These are phyloP conservation scores for Dillenia suffruticosa DNA, from an alignment of 164 flowering plant genomes.

Conservation along the genomic window DNA sequence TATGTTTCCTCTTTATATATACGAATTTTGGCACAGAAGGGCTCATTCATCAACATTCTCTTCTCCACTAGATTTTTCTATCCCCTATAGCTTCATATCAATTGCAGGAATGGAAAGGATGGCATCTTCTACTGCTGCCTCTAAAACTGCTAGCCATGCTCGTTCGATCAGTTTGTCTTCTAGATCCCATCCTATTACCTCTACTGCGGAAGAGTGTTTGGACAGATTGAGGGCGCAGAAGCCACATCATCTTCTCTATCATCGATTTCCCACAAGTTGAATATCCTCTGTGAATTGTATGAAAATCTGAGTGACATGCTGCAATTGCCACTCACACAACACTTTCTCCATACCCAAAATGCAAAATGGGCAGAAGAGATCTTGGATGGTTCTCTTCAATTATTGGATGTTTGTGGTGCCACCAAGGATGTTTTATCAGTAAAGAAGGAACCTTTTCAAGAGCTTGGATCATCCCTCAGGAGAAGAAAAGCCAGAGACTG, in stretches of 20 bases:
- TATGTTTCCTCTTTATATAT: background rate
- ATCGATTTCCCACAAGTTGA: conserved; percentile 9
- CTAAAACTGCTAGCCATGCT: conserved; percentile 14
- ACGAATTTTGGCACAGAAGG: too few species aligned
- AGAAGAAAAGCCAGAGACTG: conserved; percentile 9
- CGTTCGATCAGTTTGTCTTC: conserved; percentile 23
- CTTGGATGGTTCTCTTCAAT: conserved; percentile 20
- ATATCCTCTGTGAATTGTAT: conserved; percentile 17
- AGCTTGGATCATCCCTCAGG: conserved; percentile 13
- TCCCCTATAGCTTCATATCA: background rate
- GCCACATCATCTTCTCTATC: conserved; percentile 5
- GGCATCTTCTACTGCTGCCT: conserved; percentile 8
- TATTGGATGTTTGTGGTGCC: conserved; percentile 18
- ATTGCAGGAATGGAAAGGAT: background rate
- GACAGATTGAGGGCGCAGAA: conserved; percentile 8
- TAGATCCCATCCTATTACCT: conserved; percentile 10
- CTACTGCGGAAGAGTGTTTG: conserved; percentile 15
- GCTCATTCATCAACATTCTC: background rate
- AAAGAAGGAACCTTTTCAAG: conserved; percentile 11
- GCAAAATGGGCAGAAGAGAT: conserved; percentile 7
- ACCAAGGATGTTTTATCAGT: conserved; percentile 12
- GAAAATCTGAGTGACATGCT: conserved; percentile 19
- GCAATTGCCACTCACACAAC: conserved; percentile 22
- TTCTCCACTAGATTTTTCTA: background rate
- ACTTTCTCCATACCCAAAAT: conserved; percentile 3